Evolutionary conservation across 768 basidiomycete species (phyloP), one percentile per base, ranked within the genome.

Genomic region (Macrocybe gigantea): DNA sequence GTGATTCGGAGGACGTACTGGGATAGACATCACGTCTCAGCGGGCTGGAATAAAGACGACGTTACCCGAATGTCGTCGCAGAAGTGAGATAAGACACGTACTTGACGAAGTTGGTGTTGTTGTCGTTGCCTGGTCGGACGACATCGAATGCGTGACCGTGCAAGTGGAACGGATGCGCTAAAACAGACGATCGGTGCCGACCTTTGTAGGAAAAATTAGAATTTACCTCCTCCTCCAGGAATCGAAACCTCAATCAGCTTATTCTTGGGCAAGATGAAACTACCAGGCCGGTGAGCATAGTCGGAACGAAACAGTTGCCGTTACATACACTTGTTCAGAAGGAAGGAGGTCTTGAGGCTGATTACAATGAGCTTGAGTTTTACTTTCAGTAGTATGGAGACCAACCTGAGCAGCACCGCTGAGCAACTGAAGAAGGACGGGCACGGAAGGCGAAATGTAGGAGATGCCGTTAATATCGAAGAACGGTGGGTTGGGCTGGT

Each of bases 391-490:
- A 31, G 32, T 7, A 10, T 7, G 3, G 22, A 9, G 32, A 8
- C 35, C 30, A 22, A 55, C 56, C 51, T 48, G n/a, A 11, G 54
- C 54, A 10, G 72, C 71, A 5, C 78, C 78, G 40, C 71, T 78
- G 29, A 79, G 63, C 34, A 80, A 71, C 48, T 79, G 78, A 39
- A 80, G 70, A 22, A 79, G 69, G 11, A 78, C 69, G 0, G 79
- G 78, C 1, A 73, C 57, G 0, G 68, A 58, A 5, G 78, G 79
- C 1, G 68, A 57, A 2, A 54, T 41, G 55, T 64, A 79, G 31
- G 60, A 54, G 40, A 64, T 59, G 13, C 62, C 62, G 49, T 64
- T 64, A 35, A 64, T 60, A 44, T 60, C 59, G 35, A 59, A 63
- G 60, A 64, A 64, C 2, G 63, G 63, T 1, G 62, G 60, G 45